A percentile compares a stretch with the other conserved stretches of the same genome.
These are phyloP conservation scores for Asclepias syriaca DNA, from an alignment of 257 asterid species.

Conservation along the genomic window DNA sequence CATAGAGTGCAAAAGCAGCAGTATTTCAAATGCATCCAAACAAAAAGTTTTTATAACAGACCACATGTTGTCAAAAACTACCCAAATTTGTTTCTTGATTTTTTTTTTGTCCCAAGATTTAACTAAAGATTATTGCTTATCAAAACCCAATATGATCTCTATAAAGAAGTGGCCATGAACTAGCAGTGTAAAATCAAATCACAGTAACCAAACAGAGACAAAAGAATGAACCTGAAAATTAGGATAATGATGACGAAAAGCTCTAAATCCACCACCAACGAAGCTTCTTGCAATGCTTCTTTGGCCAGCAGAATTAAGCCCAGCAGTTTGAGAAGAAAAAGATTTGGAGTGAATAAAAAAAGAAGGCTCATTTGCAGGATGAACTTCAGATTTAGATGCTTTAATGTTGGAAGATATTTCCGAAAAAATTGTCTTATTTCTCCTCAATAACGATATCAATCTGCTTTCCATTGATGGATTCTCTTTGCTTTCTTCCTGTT, in stretches of 20 bases:
- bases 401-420: slow-evolving; percentile 15
- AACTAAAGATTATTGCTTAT: not conserved
- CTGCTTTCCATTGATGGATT: slow-evolving; percentile 35
- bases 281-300: slow-evolving; percentile 28
- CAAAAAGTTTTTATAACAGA: not conserved
- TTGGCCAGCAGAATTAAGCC: slow-evolving; percentile 26
- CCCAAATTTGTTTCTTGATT: not conserved
- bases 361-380: slow-evolving; percentile 9
- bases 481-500: not conserved
- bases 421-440: slow-evolving; percentile 14
- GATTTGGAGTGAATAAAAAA: slow-evolving; percentile 6
- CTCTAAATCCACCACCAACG: slow-evolving; percentile 39
- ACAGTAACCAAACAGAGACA: not conserved
- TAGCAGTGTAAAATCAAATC: not conserved
- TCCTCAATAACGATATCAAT: slow-evolving; percentile 36
- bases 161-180: not conserved
- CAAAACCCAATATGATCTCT: not conserved
- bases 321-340: slow-evolving; percentile 32
- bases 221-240: slow-evolving; percentile 36
- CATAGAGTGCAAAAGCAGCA: not conserved
- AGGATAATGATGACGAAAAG: slow-evolving; percentile 44
- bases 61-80: not conserved
- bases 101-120: too few species aligned
- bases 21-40: not conserved
- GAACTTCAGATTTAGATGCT: slow-evolving; percentile 5